These are phyloP conservation scores for Fusarium sp. DNA, from an alignment of 2,329 filamentous ascomycete genomes.

Conservation along the genomic window DNA sequence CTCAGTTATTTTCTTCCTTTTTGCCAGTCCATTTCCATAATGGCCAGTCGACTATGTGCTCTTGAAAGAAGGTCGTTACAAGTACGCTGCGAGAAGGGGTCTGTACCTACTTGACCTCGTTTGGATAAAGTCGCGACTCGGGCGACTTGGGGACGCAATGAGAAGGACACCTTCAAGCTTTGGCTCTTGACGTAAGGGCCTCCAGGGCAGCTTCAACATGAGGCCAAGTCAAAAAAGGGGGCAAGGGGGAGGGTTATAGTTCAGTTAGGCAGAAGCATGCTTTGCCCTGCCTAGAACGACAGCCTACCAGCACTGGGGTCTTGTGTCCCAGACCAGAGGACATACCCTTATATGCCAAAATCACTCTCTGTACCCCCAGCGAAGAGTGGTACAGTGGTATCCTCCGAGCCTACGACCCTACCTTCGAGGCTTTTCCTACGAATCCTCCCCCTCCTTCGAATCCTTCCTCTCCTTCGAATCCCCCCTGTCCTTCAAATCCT, in stretches of 20 bases:
- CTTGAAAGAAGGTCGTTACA: background rate
- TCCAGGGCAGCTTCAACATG: background rate
- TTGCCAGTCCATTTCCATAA: background rate
- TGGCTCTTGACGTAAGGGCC: background rate
- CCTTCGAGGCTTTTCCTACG: background rate
- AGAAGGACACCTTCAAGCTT: background rate
- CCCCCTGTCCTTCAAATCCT: background rate
- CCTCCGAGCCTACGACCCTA: background rate
- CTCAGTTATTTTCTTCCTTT: background rate
- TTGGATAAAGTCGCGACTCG: background rate
- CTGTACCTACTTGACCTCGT: background rate
- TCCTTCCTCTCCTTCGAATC: too few relatives aligned
- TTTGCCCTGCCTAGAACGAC: background rate
- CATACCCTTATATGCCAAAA: background rate
- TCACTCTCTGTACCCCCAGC: background rate
- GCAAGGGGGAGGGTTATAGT: background rate
- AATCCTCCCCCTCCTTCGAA: background rate
- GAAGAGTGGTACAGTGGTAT: background rate
- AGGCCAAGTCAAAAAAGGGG: background rate
- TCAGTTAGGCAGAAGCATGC: background rate
- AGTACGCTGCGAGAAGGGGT: background rate
- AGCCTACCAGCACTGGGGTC: too few relatives aligned
- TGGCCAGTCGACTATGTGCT: background rate
- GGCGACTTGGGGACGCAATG: fast-evolving
- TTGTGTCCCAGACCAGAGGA: too few relatives aligned